These are phyloP conservation scores for Arabidopsis lyrata DNA, from an alignment of 441 rosid species.

Conservation along the genomic window DNA sequence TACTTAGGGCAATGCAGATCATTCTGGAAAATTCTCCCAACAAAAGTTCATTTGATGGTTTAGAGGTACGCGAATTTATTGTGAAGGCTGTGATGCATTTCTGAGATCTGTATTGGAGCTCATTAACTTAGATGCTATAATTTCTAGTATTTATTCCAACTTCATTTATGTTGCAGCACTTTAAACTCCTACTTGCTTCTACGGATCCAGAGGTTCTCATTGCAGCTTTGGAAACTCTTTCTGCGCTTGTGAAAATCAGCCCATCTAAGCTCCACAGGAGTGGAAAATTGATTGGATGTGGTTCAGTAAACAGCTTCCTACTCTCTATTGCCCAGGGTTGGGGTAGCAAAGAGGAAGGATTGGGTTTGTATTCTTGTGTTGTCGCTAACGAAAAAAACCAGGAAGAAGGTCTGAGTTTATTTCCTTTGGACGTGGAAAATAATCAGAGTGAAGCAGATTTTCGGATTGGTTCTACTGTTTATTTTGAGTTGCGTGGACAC, in stretches of 20 bases:
- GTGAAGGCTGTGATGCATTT: conserved; percentile 22
- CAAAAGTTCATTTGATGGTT: conserved; percentile 92
- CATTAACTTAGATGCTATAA: conserved; percentile 20
- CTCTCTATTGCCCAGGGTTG: conserved; percentile 97
- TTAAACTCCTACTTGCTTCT: conserved; percentile 91
- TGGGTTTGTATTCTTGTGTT: conserved; percentile 94
- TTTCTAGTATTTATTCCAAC: conserved; percentile 14
- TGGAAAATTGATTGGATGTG: conserved; percentile 91
- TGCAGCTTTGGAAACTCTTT: conserved; percentile 88
- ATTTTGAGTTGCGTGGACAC: conserved; percentile 87
- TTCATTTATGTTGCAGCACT: conserved; percentile 65
- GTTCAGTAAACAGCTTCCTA: conserved; percentile 80
- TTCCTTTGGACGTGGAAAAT: conserved; percentile 79
- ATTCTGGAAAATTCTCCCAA: conserved; percentile 94
- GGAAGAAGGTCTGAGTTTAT: conserved; percentile 86
- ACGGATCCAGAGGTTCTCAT: conserved; percentile 96
- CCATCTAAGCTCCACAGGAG: conserved; percentile 91
- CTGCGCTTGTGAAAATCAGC: conserved; percentile 89
- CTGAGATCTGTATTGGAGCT: conserved; percentile 14
- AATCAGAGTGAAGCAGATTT: conserved; percentile 66
- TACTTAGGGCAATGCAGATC: conserved; percentile 90
- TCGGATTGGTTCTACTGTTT: conserved; percentile 90
- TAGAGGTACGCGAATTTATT: conserved; percentile 71
- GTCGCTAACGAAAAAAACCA: conserved; percentile 89
- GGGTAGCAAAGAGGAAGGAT: conserved; percentile 99